phyloP scores from a whole-genome alignment of 164 flowering plant species.

The Piper betle region DNA sequence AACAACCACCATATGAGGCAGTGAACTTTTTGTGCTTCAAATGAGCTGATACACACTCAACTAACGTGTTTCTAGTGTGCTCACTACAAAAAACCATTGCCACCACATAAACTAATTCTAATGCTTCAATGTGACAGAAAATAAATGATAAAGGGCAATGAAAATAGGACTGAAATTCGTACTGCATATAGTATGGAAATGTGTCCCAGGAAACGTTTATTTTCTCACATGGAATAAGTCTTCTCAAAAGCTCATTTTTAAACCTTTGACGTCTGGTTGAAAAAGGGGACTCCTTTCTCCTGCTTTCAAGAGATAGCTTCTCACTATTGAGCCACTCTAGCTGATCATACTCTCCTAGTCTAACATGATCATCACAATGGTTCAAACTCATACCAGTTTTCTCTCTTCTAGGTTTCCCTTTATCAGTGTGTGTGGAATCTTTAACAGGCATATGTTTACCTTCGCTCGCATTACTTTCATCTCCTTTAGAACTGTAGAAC shows the following conservation, averaged over 20 bases:
- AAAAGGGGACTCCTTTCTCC: constrained; percentile 76
- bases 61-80: constrained; percentile 53
- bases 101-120: background rate
- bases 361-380: constrained; percentile 55
- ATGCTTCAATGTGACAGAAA: background rate
- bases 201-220: constrained; percentile 89
- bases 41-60: constrained; percentile 89
- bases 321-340: constrained; percentile 83
- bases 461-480: constrained; percentile 74
- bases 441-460: constrained; percentile 41
- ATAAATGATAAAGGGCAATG: background rate
- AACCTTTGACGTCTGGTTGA: constrained; percentile 55
- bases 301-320: constrained; percentile 60
- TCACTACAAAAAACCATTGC: constrained; percentile 33
- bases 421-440: constrained; percentile 35
- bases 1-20: constrained; percentile 56
- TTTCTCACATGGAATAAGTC: constrained; percentile 90
- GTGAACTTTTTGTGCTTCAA: constrained; percentile 50
- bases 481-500: constrained; percentile 70
- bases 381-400: constrained; percentile 18
- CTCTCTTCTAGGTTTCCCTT: constrained; percentile 27
- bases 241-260: constrained; percentile 64
- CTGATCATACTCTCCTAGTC: constrained; percentile 86
- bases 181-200: constrained; percentile 87
- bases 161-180: constrained; percentile 4